These are phyloP conservation scores for Amoeboaphelidium protococcarum DNA, from an alignment of 371 early-diverging fungal species.

Conservation along the genomic window DNA sequence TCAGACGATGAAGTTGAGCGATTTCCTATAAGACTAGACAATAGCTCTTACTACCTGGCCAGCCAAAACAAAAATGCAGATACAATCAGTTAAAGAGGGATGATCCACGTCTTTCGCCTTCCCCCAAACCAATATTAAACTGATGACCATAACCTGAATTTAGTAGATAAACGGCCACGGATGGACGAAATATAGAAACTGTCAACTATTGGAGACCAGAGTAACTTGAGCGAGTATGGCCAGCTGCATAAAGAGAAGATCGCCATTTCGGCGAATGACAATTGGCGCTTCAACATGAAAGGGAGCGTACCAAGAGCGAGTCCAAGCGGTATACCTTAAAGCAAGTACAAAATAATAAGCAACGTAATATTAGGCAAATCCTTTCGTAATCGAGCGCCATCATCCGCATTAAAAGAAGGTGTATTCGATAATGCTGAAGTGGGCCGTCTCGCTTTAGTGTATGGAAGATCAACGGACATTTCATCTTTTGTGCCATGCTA, in stretches of 20 bases:
- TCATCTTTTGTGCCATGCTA: too few species aligned
- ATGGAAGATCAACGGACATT: too few species aligned
- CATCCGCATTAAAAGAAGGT: too few species aligned
- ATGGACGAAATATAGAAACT: slow-evolving; percentile 20
- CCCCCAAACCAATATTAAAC: slow-evolving; percentile 34
- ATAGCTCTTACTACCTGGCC: slow-evolving; percentile 22
- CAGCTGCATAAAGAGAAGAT: slow-evolving; percentile 75
- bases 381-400: not conserved
- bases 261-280: slow-evolving; percentile 69
- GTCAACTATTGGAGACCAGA: slow-evolving; percentile 93
- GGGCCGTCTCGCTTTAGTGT: too few species aligned
- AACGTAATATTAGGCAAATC: slow-evolving; percentile 1
- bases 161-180: not conserved
- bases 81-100: slow-evolving; percentile 72
- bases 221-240: slow-evolving; percentile 54
- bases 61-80: slow-evolving; percentile 48
- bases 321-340: slow-evolving; percentile 5
- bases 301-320: slow-evolving; percentile 73
- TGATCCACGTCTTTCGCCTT: slow-evolving; percentile 80
- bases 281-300: slow-evolving; percentile 57
- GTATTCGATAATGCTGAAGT: too few species aligned
- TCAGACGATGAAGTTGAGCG: slow-evolving; percentile 1
- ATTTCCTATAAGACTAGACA: not conserved
- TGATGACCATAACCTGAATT: not conserved
- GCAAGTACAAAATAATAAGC: not conserved